Base-by-base conservation (phyloP, 768 basidiomycete genomes). In the Pleurotus platypus region DNA sequence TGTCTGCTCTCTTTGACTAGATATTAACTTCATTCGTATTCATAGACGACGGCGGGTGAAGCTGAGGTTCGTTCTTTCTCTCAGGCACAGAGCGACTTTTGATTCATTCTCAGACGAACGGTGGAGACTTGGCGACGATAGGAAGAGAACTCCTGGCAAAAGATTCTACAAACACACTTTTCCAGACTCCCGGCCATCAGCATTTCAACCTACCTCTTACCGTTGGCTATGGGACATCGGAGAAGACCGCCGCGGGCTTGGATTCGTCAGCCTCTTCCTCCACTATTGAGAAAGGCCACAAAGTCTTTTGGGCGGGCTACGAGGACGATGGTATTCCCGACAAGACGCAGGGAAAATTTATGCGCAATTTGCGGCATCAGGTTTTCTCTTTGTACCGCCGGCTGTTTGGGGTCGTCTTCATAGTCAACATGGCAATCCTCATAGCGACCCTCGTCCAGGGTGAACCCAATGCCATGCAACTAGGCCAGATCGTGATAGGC, bases 341-440 rank as follows among this genome's bases (percentile, higher is more conserved):
- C 26, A 84, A 86, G 66, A 72, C 60, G 12, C 74, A 84, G 53
- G 70, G 76, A n/a, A 76, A 72, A 63, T 48, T 61, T 20, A 16
- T 78, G 48, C 80, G 81, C 46, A 82, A 84, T 63, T 62, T 85
- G 30, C 80, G 83, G 42, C 76, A 82, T 64, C 78, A 77, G 58
- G 62, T 82, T 61, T 75, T 72, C 57, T 65, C 70, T 5, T 64
- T 70, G 8, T 85, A 85, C 63, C 73, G 83, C 55, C 74, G 79
- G 58, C 73, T 82, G 1, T 85, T 85, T 69, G 73, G 76, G 9
- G 65, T 84, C 39, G 75, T 83, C 45, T 83, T 84, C 67, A 62
- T 72, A 47, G 68, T 73, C 27, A 85, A 85, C 65, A 62, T 83
- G 59, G 73, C 72, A 22, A 70, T 79, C 6, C 76, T 84, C 64